Conservation (phyloP, 176 grass and related monocot genomes). For the Pontederia paniculata region DNA sequence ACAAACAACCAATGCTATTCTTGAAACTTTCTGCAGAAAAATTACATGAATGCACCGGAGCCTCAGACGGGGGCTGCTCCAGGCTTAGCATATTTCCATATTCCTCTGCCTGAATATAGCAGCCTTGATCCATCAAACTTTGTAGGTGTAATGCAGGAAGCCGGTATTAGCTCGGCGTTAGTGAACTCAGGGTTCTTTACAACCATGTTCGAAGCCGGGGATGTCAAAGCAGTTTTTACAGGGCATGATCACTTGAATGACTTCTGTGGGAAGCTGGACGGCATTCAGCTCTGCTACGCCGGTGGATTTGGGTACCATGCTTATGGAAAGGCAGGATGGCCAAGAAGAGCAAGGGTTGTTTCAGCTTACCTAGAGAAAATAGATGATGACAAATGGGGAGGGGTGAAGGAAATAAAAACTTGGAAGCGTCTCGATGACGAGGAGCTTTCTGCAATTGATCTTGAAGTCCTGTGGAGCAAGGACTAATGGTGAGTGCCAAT, state of each 20-base stretch:
- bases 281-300: slow-evolving; percentile 75
- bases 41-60: slow-evolving; percentile 28
- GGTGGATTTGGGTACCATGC: slow-evolving; percentile 96
- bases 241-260: slow-evolving; percentile 93
- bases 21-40: no score
- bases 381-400: slow-evolving; percentile 42
- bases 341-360: slow-evolving; percentile 82
- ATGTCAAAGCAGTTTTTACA: slow-evolving; percentile 71
- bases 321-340: slow-evolving; percentile 84
- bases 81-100: slow-evolving; percentile 79
- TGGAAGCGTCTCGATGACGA: slow-evolving; percentile 91
- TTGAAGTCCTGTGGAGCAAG: slow-evolving; percentile 74
- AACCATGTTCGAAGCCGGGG: slow-evolving; percentile 73
- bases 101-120: slow-evolving; percentile 68
- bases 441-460: slow-evolving; percentile 60
- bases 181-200: slow-evolving; percentile 90
- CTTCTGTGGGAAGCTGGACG: slow-evolving; percentile 65
- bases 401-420: slow-evolving; percentile 87
- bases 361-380: slow-evolving; percentile 73
- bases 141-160: slow-evolving; percentile 78
- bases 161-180: slow-evolving; percentile 67
- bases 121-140: slow-evolving; percentile 53
- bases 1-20: no score
- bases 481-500: slow-evolving; percentile 47
- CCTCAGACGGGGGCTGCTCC: slow-evolving; percentile 62